Evolutionary conservation across 805 yeast species (phyloP).

Genomic region (Barnettozyma salicaria): DNA sequence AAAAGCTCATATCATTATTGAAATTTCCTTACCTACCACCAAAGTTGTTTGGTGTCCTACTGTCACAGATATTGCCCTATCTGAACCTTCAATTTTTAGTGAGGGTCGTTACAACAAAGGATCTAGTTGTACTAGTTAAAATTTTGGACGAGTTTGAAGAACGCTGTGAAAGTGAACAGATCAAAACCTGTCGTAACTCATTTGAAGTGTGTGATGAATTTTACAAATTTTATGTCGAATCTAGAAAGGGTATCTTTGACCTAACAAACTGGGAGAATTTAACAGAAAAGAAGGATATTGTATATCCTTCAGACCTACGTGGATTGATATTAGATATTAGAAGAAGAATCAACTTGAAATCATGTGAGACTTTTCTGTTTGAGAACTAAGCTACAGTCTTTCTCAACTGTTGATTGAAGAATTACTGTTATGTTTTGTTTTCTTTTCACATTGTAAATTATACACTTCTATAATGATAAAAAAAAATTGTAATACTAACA

Average conservation of each 20-base stretch:
- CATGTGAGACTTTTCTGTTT: constrained; percentile 22
- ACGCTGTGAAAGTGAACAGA: constrained; percentile 2
- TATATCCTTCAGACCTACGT: constrained; percentile 16
- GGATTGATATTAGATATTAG: constrained; percentile 18
- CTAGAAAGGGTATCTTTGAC: too few relatives aligned
- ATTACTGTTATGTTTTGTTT: neutral
- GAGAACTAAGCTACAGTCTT: neutral
- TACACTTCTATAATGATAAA: constrained; percentile 4
- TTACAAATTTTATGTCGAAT: constrained; percentile 18
- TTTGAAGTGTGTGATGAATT: constrained; percentile 17
- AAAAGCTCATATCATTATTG: constrained; percentile 35
- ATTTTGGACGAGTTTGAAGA: constrained; percentile 22
- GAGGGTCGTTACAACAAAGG: constrained; percentile 18
- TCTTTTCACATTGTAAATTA: constrained; percentile 3
- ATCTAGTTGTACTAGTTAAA: constrained; percentile 18
- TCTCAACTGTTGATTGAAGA: too few relatives aligned
- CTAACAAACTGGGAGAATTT: too few relatives aligned
- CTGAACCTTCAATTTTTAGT: constrained; percentile 24
- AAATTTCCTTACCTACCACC: constrained; percentile 48
- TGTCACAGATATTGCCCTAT: constrained; percentile 44
- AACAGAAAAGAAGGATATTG: constrained; percentile 15
- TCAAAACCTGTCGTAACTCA: constrained; percentile 14
- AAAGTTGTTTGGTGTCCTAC: constrained; percentile 42
- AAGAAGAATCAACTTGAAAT: constrained; percentile 22
- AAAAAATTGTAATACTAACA: constrained; percentile 1